Base-by-base conservation (phyloP, 345 rosid genomes). In the Triadica sebifera region DNA sequence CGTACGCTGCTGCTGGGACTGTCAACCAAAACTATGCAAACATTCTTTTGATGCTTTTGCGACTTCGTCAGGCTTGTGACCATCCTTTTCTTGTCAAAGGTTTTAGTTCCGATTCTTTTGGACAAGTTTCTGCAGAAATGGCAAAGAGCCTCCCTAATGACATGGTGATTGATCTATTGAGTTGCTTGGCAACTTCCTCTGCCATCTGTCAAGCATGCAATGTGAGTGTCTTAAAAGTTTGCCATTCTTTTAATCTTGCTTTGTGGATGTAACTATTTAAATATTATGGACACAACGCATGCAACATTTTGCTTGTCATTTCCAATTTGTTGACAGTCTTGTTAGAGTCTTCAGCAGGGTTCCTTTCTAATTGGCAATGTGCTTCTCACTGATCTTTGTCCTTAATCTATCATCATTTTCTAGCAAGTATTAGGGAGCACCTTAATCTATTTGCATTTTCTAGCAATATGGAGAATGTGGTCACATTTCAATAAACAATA, bases 1-100 rank as follows among this genome's bases (percentile, higher is more conserved):
- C 34, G 34, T 29, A 29, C 34, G 34, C 34, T 29, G 34, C 34
- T 79, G 98, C 98, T 47, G 97, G 97, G 70, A 94, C 97, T 1
- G 85, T 94, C 81, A 92, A 79, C 41, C 97, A 91, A 80, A 92
- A 94, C 85, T 92, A 92, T 86, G 98, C 97, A 70, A 94, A 87
- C 82, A 92, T 94, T 80, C 98, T 94, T 82, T 81, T 94, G 83
- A 82, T 94, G 97, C 97, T 94, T 82, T 85, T 94, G 83, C 95
- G 97, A 73, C 92, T 94, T 50, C 95, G 98, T 69, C 97, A 92
- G 82, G 98, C 98, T 78, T 92, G 98, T 84, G 97, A 91, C 78
- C 97, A 94, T 74, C 98, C 98, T 25, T 76, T 84, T 76, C 97
- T 94, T 69, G 93, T 89, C 43, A 88, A 89, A 82, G 83, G 80